These are phyloP conservation scores for Apiospora hydei DNA, from an alignment of 2,329 filamentous ascomycete species.

Conservation along the genomic window DNA sequence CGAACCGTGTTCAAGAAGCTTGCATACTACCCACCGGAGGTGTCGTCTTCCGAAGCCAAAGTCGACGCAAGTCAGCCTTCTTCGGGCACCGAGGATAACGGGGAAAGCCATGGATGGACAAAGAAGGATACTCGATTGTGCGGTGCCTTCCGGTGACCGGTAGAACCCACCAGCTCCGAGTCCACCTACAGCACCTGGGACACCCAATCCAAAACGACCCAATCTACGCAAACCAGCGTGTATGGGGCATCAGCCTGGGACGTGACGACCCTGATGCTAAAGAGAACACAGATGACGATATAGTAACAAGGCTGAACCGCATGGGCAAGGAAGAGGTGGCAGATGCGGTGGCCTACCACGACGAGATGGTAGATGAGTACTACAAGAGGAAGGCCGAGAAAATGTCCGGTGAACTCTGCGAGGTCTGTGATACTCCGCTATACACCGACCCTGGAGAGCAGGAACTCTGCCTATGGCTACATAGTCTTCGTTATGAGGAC, in stretches of 20 bases:
- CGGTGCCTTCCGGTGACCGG: slow-evolving; percentile 93
- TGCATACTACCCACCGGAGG: slow-evolving; percentile 73
- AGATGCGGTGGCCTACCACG: slow-evolving; percentile 89
- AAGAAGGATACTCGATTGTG: slow-evolving; percentile 90
- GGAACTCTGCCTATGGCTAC: slow-evolving; percentile 91
- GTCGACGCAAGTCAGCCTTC: slow-evolving; percentile 26
- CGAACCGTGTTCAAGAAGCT: slow-evolving; percentile 90
- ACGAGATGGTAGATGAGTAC: slow-evolving; percentile 91
- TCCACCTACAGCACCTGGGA: slow-evolving; percentile 92
- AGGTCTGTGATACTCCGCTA: slow-evolving; percentile 83
- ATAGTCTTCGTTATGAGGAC: slow-evolving; percentile 90
- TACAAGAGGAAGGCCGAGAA: slow-evolving; percentile 91
- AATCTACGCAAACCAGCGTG: slow-evolving; percentile 93
- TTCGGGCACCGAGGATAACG: slow-evolving; percentile 34
- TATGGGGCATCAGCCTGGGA: slow-evolving; percentile 86
- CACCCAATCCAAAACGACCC: slow-evolving; percentile 97
- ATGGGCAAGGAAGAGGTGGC: slow-evolving; percentile 97
- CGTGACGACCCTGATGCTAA: slow-evolving; percentile 69
- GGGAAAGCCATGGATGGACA: slow-evolving; percentile 54
- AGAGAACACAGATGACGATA: slow-evolving; percentile 82
- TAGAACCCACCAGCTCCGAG: slow-evolving; percentile 91
- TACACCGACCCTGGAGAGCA: slow-evolving; percentile 93
- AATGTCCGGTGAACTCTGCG: slow-evolving; percentile 85
- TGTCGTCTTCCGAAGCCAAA: slow-evolving; percentile 23
- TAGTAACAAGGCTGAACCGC: slow-evolving; percentile 81